Evolutionary conservation across 345 rosid species (phyloP), one percentile per base, ranked within the genome.

Genomic region (Kandelia obovata): DNA sequence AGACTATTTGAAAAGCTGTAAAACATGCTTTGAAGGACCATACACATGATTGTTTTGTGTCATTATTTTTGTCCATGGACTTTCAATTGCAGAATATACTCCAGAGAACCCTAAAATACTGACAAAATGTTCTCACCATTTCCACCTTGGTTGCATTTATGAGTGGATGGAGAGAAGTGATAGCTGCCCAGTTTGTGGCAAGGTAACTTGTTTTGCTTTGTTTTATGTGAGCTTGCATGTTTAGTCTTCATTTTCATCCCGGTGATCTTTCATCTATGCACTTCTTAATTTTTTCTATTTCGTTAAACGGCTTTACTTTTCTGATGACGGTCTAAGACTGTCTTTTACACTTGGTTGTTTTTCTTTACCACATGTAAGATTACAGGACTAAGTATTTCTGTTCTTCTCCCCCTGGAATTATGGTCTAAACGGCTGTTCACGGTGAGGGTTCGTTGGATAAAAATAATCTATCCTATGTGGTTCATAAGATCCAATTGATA

Each of bases 81-180:
- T 78, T 62, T 57, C 39, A 37, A 68, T 53, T 83, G 86, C 95
- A 95, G 99, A 95, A 70, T 95, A 95, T 78, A 88, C 97, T 62
- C 66, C 85, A 47, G 99, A 95, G 81, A 92, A 95, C 76, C 97
- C 97, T 51, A 95, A 86, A 84, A 95, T 95, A 79, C 71, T 87
- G 75, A 89, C 97, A 53, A 87, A 89, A 71, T 95, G 99, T 52
- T 89, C 78, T 72, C 99, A 95, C 80, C 96, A 92, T 87, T 95
- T 87, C 83, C 99, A 95, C 73, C 99, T 95, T 64, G 83, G 97
- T 81, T 95, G 99, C 86, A 95, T 95, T 78, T 95, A 91, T 68
- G 99, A 91, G 79, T 95, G 99, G 99, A 95, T 87, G 97, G 99
- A 95, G 84, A 91, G 97, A 88, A 95, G 97, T 82, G 97, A 95